Evolutionary conservation across 768 basidiomycete species (phyloP), one percentile per base, ranked within the genome.

Genomic region (Agrocybe praecox): DNA sequence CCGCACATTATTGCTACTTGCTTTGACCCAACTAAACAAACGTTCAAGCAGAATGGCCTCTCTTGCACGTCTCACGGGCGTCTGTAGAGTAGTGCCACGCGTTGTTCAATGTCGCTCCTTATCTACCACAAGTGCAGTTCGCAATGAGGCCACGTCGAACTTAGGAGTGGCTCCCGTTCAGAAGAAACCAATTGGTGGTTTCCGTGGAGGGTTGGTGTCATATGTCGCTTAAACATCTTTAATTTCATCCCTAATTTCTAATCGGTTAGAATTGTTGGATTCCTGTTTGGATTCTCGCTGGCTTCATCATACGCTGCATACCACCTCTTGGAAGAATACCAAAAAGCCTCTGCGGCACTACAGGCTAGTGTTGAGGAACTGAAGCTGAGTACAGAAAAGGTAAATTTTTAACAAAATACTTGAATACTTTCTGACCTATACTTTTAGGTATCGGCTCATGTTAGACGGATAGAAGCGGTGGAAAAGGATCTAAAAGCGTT

Each of bases 311-410:
- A 87, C 64, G 92, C 93, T 42, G 88, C 93, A 23, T 96, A 94
- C 70, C 86, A 92, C 69, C 79, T 97, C 18, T 74, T 96, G 46
- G 93, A 96, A 60, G 95, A 96, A 74, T 94, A 95, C 72, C 92
- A 93, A 72, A 76, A 81, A 43, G 94, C 94, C 26, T 94, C 93
- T 3, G 87, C 89, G n/a, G 83, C 91, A 24, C 74, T 97, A 49
- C 90, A 95, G 72, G 84, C 88, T 19, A 94, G 92, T 67, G 90
- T 96, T 15, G 88, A 92, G 62, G 92, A 95, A 63, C 74, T 97
- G 54, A 89, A 93, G 71, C 74, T 81, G 23, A 94, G 88, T 66
- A 95, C 94, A 0, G 85, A 88, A 64, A 89, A 93, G 82, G 94
- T 87, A 55, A 43, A 15, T 42, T 19, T 18, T 29, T 17, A 22